Evolutionary conservation across 129 eudicot species (phyloP).

Genomic region (Chrysanthemum lavandulifolium): DNA sequence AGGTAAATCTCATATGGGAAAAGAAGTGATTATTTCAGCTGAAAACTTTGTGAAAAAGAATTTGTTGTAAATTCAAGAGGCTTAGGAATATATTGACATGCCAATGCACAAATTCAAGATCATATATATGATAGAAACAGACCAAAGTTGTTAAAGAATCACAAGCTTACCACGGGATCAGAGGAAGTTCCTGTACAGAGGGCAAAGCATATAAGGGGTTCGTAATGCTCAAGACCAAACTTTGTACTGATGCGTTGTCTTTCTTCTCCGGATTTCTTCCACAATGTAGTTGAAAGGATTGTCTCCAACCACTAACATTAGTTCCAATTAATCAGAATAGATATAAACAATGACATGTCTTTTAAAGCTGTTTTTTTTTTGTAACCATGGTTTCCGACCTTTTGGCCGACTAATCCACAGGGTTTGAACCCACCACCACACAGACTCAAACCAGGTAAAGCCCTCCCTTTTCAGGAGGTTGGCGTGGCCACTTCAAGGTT

Average conservation of each 20-base stretch:
- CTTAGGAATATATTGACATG: not conserved
- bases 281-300: constrained; percentile 65
- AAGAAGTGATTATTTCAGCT: too few species aligned
- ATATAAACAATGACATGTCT: not conserved
- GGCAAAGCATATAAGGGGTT: constrained; percentile 74
- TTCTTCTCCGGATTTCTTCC: constrained; percentile 77
- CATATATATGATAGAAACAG: not conserved
- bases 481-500: too few species aligned
- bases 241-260: constrained; percentile 56
- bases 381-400: too few species aligned
- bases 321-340: constrained; percentile 9
- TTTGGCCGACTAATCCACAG: too few species aligned
- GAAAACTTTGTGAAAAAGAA: too few species aligned
- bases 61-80: too few species aligned
- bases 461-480: too few species aligned
- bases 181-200: constrained; percentile 83
- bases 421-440: too few species aligned
- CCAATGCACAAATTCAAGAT: not conserved
- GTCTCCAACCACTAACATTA: constrained; percentile 79
- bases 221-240: constrained; percentile 51
- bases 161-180: constrained; percentile 69
- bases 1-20: too few species aligned
- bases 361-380: not conserved
- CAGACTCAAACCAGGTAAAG: too few species aligned
- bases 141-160: constrained; percentile 10